Base-by-base conservation (phyloP, 176 grass and related monocot species). In the Zea luxurians region DNA sequence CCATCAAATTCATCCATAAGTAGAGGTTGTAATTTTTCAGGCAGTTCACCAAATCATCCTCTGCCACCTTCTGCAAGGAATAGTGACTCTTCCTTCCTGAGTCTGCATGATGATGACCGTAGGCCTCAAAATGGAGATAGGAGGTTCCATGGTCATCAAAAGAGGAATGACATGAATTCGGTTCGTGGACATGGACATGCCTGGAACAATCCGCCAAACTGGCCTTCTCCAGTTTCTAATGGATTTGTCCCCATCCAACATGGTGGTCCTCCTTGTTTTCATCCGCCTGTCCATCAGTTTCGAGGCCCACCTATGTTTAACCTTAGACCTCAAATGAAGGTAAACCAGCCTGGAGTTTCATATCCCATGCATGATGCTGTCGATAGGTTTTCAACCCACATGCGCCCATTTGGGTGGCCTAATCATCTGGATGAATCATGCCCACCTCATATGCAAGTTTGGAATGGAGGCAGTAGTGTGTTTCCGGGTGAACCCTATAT, bases 281-380 rank as follows among this genome's bases (percentile, higher is more conserved):
- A 91, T 72, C 88, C 83, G 7, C 68, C 85, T 69, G 80, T 93
- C 36, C 86, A 90, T 43, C 92, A 88, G 53, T 99, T 96, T 87
- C 76, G 82, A 37, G 85, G 40, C 21, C 88, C 92, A 38, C 88
- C 92, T 73, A 71, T 99, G 74, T 99, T 95, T 87, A 87, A 88
- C 48, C 74, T 96, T 37, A 90, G 96, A 66, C 92, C 92, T 15
- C 91, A 81, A 64, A 78, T 99, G 78, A 91, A 96, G 78, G 78
- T 99, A 73, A 83, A 78, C 48, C 94, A 93, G 68, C 65, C 78
- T 70, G 89, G 91, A 84, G 85, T 94, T 66, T 89, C 91, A 47
- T 97, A 93, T 94, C 89, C 88, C 58, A 78, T 99, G 81, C 92
- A 95, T 83, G 96, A 96, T 11, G 35, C 73, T n/a, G 81, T 93